Evolutionary conservation across 306 rosid species (phyloP), one percentile per base, ranked within the genome.

Genomic region (Quercus aquifolioides): DNA sequence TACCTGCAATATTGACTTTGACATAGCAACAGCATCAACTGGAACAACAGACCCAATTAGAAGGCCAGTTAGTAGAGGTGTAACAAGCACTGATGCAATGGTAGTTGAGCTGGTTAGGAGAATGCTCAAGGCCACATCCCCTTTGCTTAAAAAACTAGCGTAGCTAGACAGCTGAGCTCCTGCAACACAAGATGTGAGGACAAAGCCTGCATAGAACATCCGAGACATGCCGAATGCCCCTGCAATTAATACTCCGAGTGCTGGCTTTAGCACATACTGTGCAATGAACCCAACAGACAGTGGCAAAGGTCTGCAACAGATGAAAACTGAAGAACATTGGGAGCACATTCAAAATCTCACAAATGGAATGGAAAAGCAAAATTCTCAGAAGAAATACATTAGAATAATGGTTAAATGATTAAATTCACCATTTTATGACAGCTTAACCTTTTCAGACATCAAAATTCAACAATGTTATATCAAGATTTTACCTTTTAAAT

Each of bases 161-260:
- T 93, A 95, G 87, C 93, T 93, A 60, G 99, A 95, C 4, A 95
- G 82, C 82, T 95, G 99, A 80, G 99, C 99, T 72, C 99, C 99
- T 23, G 96, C 89, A 85, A 95, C 99, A 86, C 98, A 93, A 65
- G 98, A 82, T 46, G 89, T 86, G 82, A 95, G 96, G 82, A 95
- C 90, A 88, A 95, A 95, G 72, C 99, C 99, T 0, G 97, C 89
- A 63, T 84, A 93, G 85, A 95, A 93, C 86, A 89, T 85, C 74
- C 81, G 85, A 13, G 99, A 78, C 78, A 95, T 38, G 25, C 96
- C 94, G 69, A 90, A 90, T 18, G 87, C 94, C 76, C 82, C 90
- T 23, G 96, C 99, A 74, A 93, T 84, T 76, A 95, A 78, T 51
- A 91, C 85, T 52, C 99, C 99, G 4, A 95, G 90, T 18, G 75